Evolutionary conservation across 2,329 filamentous ascomycete genomes (phyloP), one percentile per base, ranked within the genome.

Genomic region (Diaporthe australafricana): DNA sequence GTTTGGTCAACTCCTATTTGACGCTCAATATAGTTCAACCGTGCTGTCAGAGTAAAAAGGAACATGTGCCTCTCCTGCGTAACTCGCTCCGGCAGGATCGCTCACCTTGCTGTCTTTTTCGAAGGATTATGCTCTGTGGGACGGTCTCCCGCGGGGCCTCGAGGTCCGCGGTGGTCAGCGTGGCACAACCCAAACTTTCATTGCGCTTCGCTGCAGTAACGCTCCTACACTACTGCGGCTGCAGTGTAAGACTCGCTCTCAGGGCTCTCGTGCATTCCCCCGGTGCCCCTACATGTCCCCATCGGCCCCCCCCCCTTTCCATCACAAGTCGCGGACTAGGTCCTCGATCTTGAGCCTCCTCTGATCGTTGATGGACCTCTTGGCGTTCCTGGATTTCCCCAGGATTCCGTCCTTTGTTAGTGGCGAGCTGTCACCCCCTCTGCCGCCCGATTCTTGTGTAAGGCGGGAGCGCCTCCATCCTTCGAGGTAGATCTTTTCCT

Each of bases 331-430:
- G 45, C n/a, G 22, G 20, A 70, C 55, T 56, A 42, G 42, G 22
- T n/a, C 45, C 32, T 52, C 35, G 35, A 50, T 50, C 42, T 57
- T 67, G 38, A 42, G 60, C 52, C 48, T 70, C 57, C 38, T 55
- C 60, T 35, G 60, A 66, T 52, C 69, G 63, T 48, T 60, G 50
- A 32, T 38, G 42, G 38, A n/a, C 22, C 38, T 57, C 42, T 55
- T 38, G 9, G 40, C 52, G 66, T 55, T 47, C 52, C 50, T 56
- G 66, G 52, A 68, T 47, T 68, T 68, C 52, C 50, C 66, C 52
- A 62, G 52, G 35, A 50, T 63, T 38, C 53, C 17, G 57, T 48
- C 57, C 35, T 56, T 50, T 35, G 22, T 16, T 30, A 42, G 27
- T 40, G 17, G 30, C 38, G 25, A 30, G n/a, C 25, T 47, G 27